These are phyloP conservation scores for Ogataea philodendri DNA, from an alignment of 805 yeast species.

Conservation along the genomic window DNA sequence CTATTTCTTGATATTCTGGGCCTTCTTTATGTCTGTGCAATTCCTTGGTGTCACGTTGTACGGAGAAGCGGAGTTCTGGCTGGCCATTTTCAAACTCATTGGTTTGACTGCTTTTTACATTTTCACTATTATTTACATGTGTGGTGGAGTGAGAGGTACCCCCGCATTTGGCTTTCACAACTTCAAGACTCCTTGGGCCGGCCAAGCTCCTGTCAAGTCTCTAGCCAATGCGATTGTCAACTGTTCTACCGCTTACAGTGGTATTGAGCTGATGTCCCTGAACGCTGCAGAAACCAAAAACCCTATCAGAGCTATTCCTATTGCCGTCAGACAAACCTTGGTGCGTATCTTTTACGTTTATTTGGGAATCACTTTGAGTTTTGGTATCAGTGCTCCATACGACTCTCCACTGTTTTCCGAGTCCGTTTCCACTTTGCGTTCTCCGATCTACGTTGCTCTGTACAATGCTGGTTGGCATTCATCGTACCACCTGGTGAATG, in stretches of 20 bases:
- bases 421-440: constrained; percentile 40
- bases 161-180: constrained; percentile 22
- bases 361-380: constrained; percentile 52
- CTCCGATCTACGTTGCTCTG: constrained; percentile 50
- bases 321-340: constrained; percentile 55
- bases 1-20: constrained; percentile 51
- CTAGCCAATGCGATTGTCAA: constrained; percentile 27
- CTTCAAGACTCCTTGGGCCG: constrained; percentile 17
- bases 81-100: constrained; percentile 46
- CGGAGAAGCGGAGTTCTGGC: constrained; percentile 55
- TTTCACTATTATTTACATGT: constrained; percentile 35
- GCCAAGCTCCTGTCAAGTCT: constrained; percentile 18
- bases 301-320: constrained; percentile 56
- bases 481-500: constrained; percentile 55
- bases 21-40: constrained; percentile 46
- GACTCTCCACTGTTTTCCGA: constrained; percentile 45
- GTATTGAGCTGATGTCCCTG: constrained; percentile 37
- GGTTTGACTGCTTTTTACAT: constrained; percentile 39
- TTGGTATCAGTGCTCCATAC: constrained; percentile 60
- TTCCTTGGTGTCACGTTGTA: constrained; percentile 49
- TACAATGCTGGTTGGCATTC: constrained; percentile 50
- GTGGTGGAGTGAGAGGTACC: constrained; percentile 36
- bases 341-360: constrained; percentile 54
- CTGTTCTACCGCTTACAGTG: constrained; percentile 28
- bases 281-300: constrained; percentile 62